These are phyloP conservation scores for Peziza echinospora DNA, from an alignment of 495 filamentous ascomycete genomes.

Conservation along the genomic window DNA sequence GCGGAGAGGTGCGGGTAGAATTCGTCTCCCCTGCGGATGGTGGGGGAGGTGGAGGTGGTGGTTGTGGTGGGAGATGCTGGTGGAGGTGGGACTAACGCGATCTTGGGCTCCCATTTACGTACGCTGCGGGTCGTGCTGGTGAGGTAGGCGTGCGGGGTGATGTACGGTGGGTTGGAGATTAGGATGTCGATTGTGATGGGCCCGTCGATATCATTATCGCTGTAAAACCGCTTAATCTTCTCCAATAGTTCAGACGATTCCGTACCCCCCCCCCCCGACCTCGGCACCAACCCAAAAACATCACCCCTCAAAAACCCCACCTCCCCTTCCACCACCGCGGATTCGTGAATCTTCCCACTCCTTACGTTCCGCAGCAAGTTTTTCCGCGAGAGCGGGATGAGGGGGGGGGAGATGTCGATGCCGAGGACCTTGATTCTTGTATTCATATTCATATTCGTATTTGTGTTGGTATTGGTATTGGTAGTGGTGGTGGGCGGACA, in stretches of 20 bases:
- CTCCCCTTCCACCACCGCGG: conserved; percentile 13
- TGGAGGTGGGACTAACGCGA: conserved; percentile 46
- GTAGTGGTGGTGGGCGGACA: conserved; percentile 2
- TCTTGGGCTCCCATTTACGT: conserved; percentile 51
- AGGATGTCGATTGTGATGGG: conserved; percentile 39
- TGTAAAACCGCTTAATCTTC: neutral
- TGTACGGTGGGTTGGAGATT: conserved; percentile 79
- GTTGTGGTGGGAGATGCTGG: neutral
- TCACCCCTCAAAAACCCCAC: conserved; percentile 33
- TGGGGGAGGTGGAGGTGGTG: neutral
- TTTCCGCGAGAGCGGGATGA: conserved; percentile 36
- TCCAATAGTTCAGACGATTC: conserved; percentile 5
- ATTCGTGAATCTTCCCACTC: neutral
- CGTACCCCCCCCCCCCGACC: no score
- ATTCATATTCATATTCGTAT: no score
- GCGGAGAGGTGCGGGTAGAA: conserved; percentile 13
- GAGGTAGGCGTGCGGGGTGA: conserved; percentile 38
- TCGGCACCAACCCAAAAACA: conserved; percentile 30
- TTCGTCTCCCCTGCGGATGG: conserved; percentile 11
- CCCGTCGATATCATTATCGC: neutral
- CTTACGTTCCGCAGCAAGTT: conserved; percentile 37
- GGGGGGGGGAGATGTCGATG: conserved; percentile 37
- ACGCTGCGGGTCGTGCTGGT: conserved; percentile 46
- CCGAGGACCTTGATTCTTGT: conserved; percentile 25
- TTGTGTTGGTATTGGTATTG: no score